phyloP scores from a whole-genome alignment of 140 eudicot species.

The Erigeron philadelphicus region DNA sequence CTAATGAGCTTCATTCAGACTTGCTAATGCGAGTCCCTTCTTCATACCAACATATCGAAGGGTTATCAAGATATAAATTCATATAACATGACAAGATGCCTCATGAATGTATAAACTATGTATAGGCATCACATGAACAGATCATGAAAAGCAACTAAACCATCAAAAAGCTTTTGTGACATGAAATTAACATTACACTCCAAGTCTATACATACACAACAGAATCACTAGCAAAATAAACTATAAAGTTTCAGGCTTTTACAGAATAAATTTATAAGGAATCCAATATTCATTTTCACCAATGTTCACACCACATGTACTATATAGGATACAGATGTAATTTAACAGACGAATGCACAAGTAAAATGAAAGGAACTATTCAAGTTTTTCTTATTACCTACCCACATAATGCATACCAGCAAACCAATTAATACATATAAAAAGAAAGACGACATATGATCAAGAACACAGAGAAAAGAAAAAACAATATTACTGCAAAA shows the following conservation, averaged over 20 bases:
- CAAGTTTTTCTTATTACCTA: conserved; percentile 45
- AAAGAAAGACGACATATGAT: conserved; percentile 24
- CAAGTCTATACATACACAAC: conserved; percentile 17
- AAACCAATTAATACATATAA: conserved; percentile 28
- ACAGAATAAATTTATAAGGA: conserved; percentile 35
- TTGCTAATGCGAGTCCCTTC: background rate
- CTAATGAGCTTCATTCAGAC: conserved; percentile 8
- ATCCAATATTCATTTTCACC: conserved; percentile 31
- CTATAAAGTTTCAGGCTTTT: conserved; percentile 25
- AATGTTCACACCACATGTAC: conserved; percentile 11
- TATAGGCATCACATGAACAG: background rate
- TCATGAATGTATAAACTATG: background rate
- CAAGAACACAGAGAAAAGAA: conserved; percentile 27
- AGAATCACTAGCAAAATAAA: conserved; percentile 11
- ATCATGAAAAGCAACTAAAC: background rate
- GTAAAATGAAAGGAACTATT: conserved; percentile 19
- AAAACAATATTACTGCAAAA: conserved; percentile 59
- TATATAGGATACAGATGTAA: conserved; percentile 18
- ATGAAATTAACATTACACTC: conserved; percentile 2
- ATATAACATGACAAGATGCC: conserved; percentile 2
- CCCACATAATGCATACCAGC: conserved; percentile 58
- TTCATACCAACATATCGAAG: background rate
- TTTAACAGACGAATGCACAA: conserved; percentile 39
- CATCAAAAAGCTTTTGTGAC: conserved; percentile 2
- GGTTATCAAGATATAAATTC: background rate